These are phyloP conservation scores for Lactifluus echinatus DNA, from an alignment of 768 basidiomycete species.

Conservation along the genomic window DNA sequence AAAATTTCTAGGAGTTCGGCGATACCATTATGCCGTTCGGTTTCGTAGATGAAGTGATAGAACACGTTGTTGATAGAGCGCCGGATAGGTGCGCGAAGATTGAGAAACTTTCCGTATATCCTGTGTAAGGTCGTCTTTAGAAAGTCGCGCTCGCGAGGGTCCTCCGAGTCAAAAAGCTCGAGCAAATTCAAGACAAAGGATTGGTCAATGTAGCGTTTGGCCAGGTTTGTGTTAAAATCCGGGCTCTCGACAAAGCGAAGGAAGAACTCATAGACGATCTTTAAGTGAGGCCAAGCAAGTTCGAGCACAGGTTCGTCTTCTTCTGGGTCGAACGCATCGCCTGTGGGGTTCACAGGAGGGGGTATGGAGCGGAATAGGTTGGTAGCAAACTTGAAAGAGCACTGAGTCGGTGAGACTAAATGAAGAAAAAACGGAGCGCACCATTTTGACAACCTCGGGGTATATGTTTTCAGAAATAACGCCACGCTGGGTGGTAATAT, in stretches of 20 bases:
- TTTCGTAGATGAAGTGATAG: conserved; percentile 98
- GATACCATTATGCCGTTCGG: conserved; percentile 97
- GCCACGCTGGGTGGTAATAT: conserved; percentile 92
- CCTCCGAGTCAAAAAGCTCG: conserved; percentile 97
- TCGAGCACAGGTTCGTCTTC: conserved; percentile 99
- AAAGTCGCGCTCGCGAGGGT: conserved; percentile 97
- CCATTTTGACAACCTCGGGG: conserved; percentile 99
- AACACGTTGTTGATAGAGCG: conserved; percentile 99
- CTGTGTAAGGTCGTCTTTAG: conserved; percentile 98
- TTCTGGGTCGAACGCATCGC: conserved; percentile 98
- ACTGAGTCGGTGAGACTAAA: conserved; percentile 4
- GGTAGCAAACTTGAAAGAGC: conserved; percentile 68
- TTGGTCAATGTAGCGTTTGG: conserved; percentile 97
- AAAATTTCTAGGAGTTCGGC: conserved; percentile 97
- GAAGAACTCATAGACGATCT: conserved; percentile 99
- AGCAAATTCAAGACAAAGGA: conserved; percentile 91
- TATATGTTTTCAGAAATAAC: conserved; percentile 97
- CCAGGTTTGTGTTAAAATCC: conserved; percentile 96
- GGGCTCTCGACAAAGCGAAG: conserved; percentile 95
- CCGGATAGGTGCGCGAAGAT: conserved; percentile 95
- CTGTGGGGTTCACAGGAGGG: conserved; percentile 96
- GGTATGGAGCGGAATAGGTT: conserved; percentile 99
- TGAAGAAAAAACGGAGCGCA: conserved; percentile 31
- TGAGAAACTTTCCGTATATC: conserved; percentile 99
- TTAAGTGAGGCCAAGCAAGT: conserved; percentile 98